A percentile compares a stretch with the other conserved stretches of the same genome.
phyloP scores from a whole-genome alignment of 2,329 filamentous ascomycete genomes.

The Acephala macrosclerotiorum region DNA sequence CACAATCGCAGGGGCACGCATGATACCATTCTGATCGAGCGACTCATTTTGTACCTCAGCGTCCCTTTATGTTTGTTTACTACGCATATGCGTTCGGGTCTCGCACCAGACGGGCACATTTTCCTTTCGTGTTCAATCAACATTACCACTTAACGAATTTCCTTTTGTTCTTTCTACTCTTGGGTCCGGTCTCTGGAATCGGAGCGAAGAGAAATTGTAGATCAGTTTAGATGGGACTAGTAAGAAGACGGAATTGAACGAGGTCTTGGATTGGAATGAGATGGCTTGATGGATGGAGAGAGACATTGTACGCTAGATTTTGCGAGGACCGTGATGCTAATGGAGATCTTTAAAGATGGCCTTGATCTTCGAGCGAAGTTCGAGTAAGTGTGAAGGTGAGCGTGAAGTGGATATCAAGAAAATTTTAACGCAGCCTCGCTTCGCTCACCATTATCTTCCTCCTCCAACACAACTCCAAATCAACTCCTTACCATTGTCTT shows the following conservation, averaged over 20 bases:
- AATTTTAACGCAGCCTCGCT: not conserved
- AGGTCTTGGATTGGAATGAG: slow-evolving; percentile 4
- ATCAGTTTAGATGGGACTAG: slow-evolving; percentile 15
- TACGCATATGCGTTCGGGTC: slow-evolving; percentile 17
- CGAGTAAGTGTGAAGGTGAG: not conserved
- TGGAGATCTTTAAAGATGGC: not conserved
- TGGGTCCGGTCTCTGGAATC: slow-evolving; percentile 16
- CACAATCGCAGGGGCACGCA: slow-evolving; percentile 25
- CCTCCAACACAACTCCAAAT: not conserved
- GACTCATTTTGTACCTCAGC: slow-evolving; percentile 22
- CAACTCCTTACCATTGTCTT: not conserved
- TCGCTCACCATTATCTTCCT: not conserved
- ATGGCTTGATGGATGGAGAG: not conserved
- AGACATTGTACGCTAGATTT: slow-evolving; percentile 9
- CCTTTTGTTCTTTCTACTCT: slow-evolving; percentile 21
- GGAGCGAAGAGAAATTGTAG: slow-evolving; percentile 24
- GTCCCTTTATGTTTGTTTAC: slow-evolving; percentile 24
- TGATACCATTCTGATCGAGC: slow-evolving; percentile 34
- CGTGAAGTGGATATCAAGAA: not conserved
- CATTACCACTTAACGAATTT: slow-evolving; percentile 25
- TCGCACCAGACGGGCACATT: slow-evolving; percentile 17
- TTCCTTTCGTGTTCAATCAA: slow-evolving; percentile 24
- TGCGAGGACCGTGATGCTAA: not conserved
- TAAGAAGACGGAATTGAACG: not conserved
- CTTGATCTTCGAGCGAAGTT: not conserved